Conservation (phyloP, 2,329 filamentous ascomycete genomes). For the Sporothrix pseudoabietina region DNA sequence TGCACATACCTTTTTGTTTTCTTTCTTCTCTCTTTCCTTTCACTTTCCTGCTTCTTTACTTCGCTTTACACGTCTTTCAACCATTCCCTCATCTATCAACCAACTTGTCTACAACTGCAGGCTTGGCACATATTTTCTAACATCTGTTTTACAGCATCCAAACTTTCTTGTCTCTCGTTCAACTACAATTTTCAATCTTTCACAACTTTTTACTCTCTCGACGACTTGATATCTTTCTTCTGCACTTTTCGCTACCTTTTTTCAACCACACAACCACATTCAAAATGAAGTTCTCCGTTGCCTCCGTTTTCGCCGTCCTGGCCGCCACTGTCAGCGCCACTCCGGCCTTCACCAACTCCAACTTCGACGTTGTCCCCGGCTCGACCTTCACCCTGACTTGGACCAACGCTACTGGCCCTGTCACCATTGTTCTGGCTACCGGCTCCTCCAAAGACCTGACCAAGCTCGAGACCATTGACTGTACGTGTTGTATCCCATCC, state of each 20-base stretch:
- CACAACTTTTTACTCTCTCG: conserved; percentile 6
- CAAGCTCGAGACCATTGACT: conserved; percentile 42
- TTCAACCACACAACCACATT: conserved; percentile 13
- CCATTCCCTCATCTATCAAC: no score
- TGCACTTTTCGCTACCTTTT: background rate
- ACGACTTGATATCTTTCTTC: conserved; percentile 23
- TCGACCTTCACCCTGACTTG: conserved; percentile 50
- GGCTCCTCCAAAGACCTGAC: conserved; percentile 45
- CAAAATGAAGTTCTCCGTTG: conserved; percentile 48
- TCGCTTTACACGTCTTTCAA: background rate
- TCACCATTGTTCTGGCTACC: conserved; percentile 48
- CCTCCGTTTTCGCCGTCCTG: conserved; percentile 43
- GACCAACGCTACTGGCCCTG: conserved; percentile 45
- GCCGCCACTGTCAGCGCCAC: conserved; percentile 40
- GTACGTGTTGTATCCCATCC: conserved; percentile 40
- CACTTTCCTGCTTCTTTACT: background rate
- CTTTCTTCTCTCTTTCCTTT: background rate
- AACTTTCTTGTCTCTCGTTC: conserved; percentile 27
- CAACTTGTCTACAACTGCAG: background rate
- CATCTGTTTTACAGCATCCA: conserved; percentile 9
- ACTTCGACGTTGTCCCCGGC: conserved; percentile 42
- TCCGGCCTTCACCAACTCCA: conserved; percentile 41
- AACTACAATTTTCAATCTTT: conserved; percentile 12
- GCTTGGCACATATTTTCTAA: conserved; percentile 17
- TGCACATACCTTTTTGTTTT: conserved; percentile 5